These are phyloP conservation scores for Polyporus arcularius DNA, from an alignment of 768 basidiomycete genomes.

Conservation along the genomic window DNA sequence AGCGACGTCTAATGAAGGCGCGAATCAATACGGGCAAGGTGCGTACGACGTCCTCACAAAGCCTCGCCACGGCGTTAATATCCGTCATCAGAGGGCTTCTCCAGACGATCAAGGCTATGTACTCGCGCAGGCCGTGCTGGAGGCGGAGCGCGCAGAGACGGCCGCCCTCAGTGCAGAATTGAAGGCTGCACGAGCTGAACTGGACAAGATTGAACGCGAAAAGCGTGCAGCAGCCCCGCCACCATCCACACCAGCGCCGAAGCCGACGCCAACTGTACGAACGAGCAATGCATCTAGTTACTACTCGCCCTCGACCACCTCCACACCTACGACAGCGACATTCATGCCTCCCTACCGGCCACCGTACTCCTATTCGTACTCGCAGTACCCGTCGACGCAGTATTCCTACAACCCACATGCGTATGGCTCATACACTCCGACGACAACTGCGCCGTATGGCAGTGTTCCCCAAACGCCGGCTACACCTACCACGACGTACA, in stretches of 20 bases:
- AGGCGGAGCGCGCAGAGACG: slow-evolving; percentile 66
- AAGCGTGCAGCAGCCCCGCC: slow-evolving; percentile 48
- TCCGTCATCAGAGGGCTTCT: slow-evolving; percentile 49
- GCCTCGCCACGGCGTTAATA: neutral
- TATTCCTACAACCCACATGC: slow-evolving; percentile 26
- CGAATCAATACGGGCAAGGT: slow-evolving; percentile 61
- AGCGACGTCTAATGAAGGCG: slow-evolving; percentile 57
- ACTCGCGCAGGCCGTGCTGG: slow-evolving; percentile 63
- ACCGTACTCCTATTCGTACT: slow-evolving; percentile 29
- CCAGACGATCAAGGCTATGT: slow-evolving; percentile 65
- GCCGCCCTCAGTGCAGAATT: slow-evolving; percentile 58
- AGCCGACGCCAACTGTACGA: slow-evolving; percentile 14
- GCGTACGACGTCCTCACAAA: slow-evolving; percentile 21
- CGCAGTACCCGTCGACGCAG: slow-evolving; percentile 27
- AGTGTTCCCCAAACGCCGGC: slow-evolving; percentile 9
- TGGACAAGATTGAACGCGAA: slow-evolving; percentile 70
- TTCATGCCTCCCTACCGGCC: slow-evolving; percentile 29
- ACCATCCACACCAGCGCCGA: slow-evolving; percentile 17
- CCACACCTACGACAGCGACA: slow-evolving; percentile 31
- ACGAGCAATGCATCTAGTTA: slow-evolving; percentile 10
- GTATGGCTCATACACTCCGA: slow-evolving; percentile 9
- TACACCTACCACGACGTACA: slow-evolving; percentile 2
- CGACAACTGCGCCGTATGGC: slow-evolving; percentile 10
- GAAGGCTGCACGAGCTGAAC: slow-evolving; percentile 60
- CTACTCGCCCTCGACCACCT: slow-evolving; percentile 26